phyloP scores from a whole-genome alignment of 2,329 filamentous ascomycete species.

The Ophiostoma himal-ulmi region DNA sequence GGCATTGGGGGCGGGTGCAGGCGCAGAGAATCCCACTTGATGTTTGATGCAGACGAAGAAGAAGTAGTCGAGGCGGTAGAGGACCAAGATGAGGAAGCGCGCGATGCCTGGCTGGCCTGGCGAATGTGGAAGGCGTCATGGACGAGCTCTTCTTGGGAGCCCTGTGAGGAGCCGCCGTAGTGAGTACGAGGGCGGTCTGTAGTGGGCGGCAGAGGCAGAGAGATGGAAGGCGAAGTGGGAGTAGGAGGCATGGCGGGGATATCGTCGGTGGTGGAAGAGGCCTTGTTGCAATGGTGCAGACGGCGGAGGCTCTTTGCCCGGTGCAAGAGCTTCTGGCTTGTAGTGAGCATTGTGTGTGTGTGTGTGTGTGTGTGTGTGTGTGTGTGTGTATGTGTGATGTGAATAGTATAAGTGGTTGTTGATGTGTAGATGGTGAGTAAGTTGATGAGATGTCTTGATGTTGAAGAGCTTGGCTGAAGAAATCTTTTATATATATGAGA shows the following conservation, averaged over 20 bases:
- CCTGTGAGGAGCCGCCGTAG: not conserved
- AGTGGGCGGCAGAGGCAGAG: not conserved
- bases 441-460: not conserved
- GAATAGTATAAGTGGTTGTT: not conserved
- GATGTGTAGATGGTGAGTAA: not conserved
- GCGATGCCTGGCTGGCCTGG: constrained; percentile 26
- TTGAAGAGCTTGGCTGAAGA: not conserved
- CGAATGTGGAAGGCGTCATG: constrained; percentile 21
- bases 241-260: constrained; percentile 15
- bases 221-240: not conserved
- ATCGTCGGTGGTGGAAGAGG: constrained; percentile 14
- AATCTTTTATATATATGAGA: not conserved
- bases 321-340: constrained; percentile 23
- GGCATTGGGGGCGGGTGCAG: constrained; percentile 28
- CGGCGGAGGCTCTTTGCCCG: constrained; percentile 24
- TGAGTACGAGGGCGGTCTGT: not conserved
- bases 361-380: not conserved
- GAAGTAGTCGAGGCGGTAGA: constrained; percentile 18
- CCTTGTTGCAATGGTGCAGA: constrained; percentile 17
- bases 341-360: constrained; percentile 18
- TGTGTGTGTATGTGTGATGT: not conserved
- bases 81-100: constrained; percentile 27
- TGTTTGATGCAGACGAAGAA: constrained; percentile 6
- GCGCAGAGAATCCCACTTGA: constrained; percentile 34
- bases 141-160: constrained; percentile 5